Conservation (phyloP, 2,329 filamentous ascomycete species). For the Beauveria australis region DNA sequence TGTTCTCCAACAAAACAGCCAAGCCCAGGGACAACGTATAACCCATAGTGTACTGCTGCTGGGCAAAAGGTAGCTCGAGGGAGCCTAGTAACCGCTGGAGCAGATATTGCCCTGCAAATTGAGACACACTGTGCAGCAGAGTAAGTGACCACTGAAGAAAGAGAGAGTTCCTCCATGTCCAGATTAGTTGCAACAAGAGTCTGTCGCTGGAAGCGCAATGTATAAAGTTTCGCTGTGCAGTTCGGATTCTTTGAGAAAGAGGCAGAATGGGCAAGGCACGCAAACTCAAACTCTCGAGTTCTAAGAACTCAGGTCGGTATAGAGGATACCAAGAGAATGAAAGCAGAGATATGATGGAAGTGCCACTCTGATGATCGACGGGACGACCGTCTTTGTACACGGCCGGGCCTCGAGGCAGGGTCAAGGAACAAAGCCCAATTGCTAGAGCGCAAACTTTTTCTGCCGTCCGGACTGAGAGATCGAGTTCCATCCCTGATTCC, state of each 20-base stretch:
- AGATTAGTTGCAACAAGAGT: not conserved
- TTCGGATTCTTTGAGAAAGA: not conserved
- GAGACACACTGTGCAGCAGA: not conserved
- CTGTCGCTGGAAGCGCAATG: not conserved
- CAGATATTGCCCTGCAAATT: conserved; percentile 1
- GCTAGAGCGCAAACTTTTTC: conserved; percentile 20
- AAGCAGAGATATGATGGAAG: conserved; percentile 46
- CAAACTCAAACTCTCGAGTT: conserved; percentile 20
- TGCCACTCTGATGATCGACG: conserved; percentile 52
- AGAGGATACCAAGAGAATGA: conserved; percentile 51
- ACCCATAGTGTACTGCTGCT: conserved; percentile 50
- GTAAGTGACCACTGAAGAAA: conserved; percentile 1
- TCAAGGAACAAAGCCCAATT: conserved; percentile 35
- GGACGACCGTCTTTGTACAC: conserved; percentile 45
- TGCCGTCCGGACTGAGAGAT: not conserved
- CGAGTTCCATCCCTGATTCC: no score
- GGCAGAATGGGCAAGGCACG: not conserved
- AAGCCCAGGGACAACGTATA: conserved; percentile 43
- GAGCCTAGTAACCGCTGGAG: conserved; percentile 1
- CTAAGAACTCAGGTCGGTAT: conserved; percentile 42
- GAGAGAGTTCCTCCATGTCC: not conserved
- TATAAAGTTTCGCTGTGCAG: not conserved
- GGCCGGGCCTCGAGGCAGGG: conserved; percentile 52
- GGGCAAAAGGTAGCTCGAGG: conserved; percentile 14
- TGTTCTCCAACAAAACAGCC: conserved; percentile 44